Evolutionary conservation across 2,329 filamentous ascomycete species (phyloP), one percentile per base, ranked within the genome.

Genomic region (Alternaria rosae): DNA sequence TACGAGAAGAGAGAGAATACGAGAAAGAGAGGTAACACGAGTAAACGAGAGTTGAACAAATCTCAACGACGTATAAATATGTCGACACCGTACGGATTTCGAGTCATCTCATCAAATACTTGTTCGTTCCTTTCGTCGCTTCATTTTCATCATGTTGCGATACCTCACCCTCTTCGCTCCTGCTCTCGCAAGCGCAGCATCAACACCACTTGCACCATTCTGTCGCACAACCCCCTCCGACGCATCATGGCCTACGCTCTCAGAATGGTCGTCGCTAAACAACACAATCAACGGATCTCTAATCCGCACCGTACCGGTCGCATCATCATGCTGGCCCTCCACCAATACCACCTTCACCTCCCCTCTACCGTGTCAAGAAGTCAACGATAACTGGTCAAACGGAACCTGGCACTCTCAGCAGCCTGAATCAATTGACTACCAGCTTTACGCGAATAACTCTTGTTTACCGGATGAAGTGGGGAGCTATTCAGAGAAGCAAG

Each of bases 321-420:
- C 53, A 15, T 12, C 41, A 5, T 45, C 42, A 6, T 56, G 53
- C 43, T 80, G 72, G 51, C 26, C 66, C 4, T 70, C 64, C 6
- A 76, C 74, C 23, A 67, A 71, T 2, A 17, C 0, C 25, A 48
- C 45, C n/a, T 77, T 77, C 35, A 20, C 55, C 1, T 76, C 76
- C 5, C 5, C 66, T 1, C 28, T 68, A 4, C 59, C 66, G 6
- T 80, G 77, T 53, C 64, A 64, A 0, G 54, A 48, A 0, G 72
- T 77, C 7, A 59, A 68, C 7, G 32, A 65, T 0, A 66, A 77
- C 32, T 80, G 77, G 78, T 59, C 59, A 0, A 74, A 70, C 12
- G 69, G 70, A 0, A 53, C 63, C 5, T 79, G 74, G 59, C 77
- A 79, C 38, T 64, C 74, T 0, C n/a, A 52, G 5, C 69, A 67